Base-by-base conservation (phyloP, 192 early-diverging fungal species). In the Physocladia obscura region DNA sequence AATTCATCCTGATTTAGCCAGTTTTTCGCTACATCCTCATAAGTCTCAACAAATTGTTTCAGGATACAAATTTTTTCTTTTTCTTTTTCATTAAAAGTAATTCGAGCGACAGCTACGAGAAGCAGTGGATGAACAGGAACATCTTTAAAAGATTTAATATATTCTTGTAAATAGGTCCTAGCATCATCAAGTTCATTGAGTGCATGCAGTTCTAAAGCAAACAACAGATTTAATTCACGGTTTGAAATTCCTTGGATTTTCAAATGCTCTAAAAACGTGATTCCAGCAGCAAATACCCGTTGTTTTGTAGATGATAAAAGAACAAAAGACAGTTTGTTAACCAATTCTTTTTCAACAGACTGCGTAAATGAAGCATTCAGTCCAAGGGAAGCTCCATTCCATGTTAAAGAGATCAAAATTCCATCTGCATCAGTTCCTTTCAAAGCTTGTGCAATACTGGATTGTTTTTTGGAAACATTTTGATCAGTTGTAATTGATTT, bases 61-160 rank as follows among this genome's bases (percentile, higher is more conserved):
- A 36, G 54, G 32, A 58, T 40, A 27, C n/a, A 11, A 70, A 22
- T 70, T 30, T 55, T 30, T n/a, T n/a, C n/a, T n/a, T n/a, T n/a
- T 0, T 13, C 58, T 75, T 47, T 31, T 70, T 31, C 31, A 15
- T 40, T 37, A n/a, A 21, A 11, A n/a, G 39, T 13, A 47, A 65
- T 50, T 32, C 62, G 19, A 6, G 62, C n/a, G 31, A 76, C 34
- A 4, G 74, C 74, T 11, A 76, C 24, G 19, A 70, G 26, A 3
- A 76, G 22, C 5, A 76, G 57, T 59, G 74, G 74, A 56, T 76
- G 74, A 3, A 49, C 74, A 26, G 21, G 11, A 13, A 5, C 17
- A 27, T 31, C 19, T 27, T 11, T n/a, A 8, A 71, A 27, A 5
- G n/a, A 38, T 27, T 62, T n/a, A 37, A 76, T 15, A 36, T 76